Base-by-base conservation (phyloP, 805 yeast genomes). In the Pichia cephalocereana region DNA sequence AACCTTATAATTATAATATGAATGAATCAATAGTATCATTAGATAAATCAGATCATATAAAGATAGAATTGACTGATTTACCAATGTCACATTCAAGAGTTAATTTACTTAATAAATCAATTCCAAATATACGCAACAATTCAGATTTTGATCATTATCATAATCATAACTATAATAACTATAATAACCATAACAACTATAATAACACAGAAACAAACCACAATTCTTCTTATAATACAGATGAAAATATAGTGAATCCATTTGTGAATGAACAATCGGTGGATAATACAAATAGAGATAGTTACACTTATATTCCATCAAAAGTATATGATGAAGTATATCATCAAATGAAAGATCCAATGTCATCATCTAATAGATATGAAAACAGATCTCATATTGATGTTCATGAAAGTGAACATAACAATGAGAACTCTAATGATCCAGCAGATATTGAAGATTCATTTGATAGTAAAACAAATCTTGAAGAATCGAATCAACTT, bases 71-170 rank as follows among this genome's bases (percentile, higher is more conserved):
- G 11, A 32, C 27, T 10, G 46, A 48, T 27, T 32, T 48, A 11
- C 48, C 48, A 10, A n/a, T n/a, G 6, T 48, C 51, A 6, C 46
- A 48, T 45, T 45, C 51, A 8, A 40, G 45, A 37, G 30, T 40
- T 4, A 45, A 48, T 27, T 17, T 44, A 9, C 14, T 44, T 6
- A 28, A 43, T 27, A 48, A 40, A 26, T 41, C 48, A 15, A 18
- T 31, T 8, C 8, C 19, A 11, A 27, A 41, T 37, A 28, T 47
- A 27, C 44, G 28, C 15, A 19, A 19, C n/a, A 28, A 31, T 23
- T 5, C 9, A n/a, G 10, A 27, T 19, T 10, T 9, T 11, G 40
- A 34, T 9, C 27, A 28, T n/a, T 42, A 38, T n/a, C 17, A 38
- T 17, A 26, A 32, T 6, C 34, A 40, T 37, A n/a, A 37, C n/a